Conservation (phyloP, 768 basidiomycete genomes). For the Boletus pseudo-olivaceus region DNA sequence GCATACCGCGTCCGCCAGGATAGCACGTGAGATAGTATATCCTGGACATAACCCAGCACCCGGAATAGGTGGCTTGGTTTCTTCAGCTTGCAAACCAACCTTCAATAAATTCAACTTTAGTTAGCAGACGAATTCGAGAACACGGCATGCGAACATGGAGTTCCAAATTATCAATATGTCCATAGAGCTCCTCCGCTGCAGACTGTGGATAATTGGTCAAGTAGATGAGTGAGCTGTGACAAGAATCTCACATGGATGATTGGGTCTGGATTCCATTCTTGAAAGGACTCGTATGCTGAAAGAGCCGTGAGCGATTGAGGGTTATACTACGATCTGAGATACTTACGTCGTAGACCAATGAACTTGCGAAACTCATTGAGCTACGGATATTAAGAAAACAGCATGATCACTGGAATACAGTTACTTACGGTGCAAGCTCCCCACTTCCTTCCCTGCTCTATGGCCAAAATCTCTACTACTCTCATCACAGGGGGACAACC, state of each 20-base stretch:
- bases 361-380: constrained; percentile 73
- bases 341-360: constrained; percentile 63
- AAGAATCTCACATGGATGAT: constrained; percentile 46
- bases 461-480: constrained; percentile 66
- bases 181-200: constrained; percentile 64
- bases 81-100: constrained; percentile 71
- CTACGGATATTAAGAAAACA: constrained; percentile 25
- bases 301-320: constrained; percentile 5
- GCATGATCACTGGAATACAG: background rate
- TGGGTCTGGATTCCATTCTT: constrained; percentile 69
- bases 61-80: constrained; percentile 57
- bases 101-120: constrained; percentile 17
- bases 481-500: constrained; percentile 64
- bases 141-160: constrained; percentile 52
- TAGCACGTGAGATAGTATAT: constrained; percentile 82
- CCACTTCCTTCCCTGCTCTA: constrained; percentile 65
- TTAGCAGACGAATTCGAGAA: background rate
- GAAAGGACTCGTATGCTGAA: constrained; percentile 57
- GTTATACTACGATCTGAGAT: background rate
- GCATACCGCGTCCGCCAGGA: constrained; percentile 74
- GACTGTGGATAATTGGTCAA: constrained; percentile 36
- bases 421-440: constrained; percentile 63
- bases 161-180: constrained; percentile 74
- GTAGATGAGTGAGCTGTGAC: background rate
- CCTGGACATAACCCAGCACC: constrained; percentile 81